These are phyloP conservation scores for Chaetomidium leptoderma DNA, from an alignment of 495 filamentous ascomycete genomes.

Conservation along the genomic window DNA sequence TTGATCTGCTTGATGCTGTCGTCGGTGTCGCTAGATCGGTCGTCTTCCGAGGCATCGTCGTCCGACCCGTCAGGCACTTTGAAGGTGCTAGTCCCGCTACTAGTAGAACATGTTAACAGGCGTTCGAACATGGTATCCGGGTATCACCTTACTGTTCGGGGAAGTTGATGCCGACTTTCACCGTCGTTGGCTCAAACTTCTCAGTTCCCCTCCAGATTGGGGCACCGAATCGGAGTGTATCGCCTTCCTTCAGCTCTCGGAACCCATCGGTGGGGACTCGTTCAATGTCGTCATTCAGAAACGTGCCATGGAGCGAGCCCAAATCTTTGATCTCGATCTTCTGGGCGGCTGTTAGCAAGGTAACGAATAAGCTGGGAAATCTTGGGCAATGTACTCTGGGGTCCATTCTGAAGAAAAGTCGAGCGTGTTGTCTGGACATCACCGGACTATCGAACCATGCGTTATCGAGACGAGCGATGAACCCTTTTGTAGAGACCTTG, in stretches of 20 bases:
- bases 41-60: constrained; percentile 13
- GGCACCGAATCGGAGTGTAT: constrained; percentile 46
- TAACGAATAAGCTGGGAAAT: neutral
- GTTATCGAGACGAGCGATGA: constrained; percentile 48
- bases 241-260: constrained; percentile 33
- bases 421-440: constrained; percentile 75
- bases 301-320: constrained; percentile 58
- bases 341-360: constrained; percentile 29
- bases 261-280: neutral
- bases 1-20: neutral
- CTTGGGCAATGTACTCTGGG: constrained; percentile 38
- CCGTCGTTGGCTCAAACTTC: constrained; percentile 37
- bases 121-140: neutral
- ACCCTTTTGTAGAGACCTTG: constrained; percentile 38
- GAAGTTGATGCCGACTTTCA: constrained; percentile 26
- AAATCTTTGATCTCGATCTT: constrained; percentile 44
- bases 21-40: constrained; percentile 12
- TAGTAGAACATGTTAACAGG: constrained; percentile 2
- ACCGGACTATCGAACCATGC: constrained; percentile 75
- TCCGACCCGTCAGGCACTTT: constrained; percentile 31
- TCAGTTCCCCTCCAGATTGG: constrained; percentile 39
- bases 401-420: constrained; percentile 45
- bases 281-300: constrained; percentile 30
- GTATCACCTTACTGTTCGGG: constrained; percentile 9
- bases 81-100: constrained; percentile 21